Evolutionary conservation across 108 stramenopile species (phyloP).

Genomic region (Skeletonema tropicum): DNA sequence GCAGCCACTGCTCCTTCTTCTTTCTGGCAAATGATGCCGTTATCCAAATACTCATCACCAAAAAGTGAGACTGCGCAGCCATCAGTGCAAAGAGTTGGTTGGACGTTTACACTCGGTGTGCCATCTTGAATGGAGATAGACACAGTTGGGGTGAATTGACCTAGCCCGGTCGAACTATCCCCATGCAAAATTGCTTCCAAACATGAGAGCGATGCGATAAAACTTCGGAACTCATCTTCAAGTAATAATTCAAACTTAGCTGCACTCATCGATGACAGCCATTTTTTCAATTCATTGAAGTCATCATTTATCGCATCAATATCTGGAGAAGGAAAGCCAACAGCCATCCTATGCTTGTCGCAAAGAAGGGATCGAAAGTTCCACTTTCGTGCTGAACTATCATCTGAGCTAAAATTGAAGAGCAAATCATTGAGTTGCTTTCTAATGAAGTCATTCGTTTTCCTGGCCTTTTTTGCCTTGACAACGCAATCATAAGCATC

Average conservation of each 20-base stretch:
- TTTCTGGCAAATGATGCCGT: constrained; percentile 5
- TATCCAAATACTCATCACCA: constrained; percentile 5
- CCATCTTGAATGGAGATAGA: constrained; percentile 6
- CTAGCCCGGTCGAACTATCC: background rate
- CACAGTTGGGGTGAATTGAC: background rate
- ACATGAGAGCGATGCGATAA: constrained; percentile 21
- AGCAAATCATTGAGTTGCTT: constrained; percentile 23
- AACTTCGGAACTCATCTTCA: constrained; percentile 7
- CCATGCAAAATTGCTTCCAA: constrained; percentile 28
- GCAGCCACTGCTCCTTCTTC: background rate
- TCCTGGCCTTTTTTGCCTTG: constrained; percentile 21
- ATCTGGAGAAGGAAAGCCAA: constrained; percentile 10
- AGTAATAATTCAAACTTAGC: constrained; percentile 29
- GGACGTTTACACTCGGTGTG: background rate
- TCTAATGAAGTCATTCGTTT: constrained; percentile 11
- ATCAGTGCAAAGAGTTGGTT: background rate
- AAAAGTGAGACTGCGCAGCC: background rate
- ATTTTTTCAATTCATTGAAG: background rate
- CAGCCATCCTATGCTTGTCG: constrained; percentile 15
- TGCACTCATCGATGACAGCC: constrained; percentile 14
- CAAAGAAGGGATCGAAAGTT: constrained; percentile 24
- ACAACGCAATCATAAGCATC: constrained; percentile 20
- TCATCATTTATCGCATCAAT: background rate
- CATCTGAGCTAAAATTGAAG: background rate
- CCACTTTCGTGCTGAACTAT: constrained; percentile 14